Base-by-base conservation (phyloP, 306 rosid species). In the Acacia confusa region DNA sequence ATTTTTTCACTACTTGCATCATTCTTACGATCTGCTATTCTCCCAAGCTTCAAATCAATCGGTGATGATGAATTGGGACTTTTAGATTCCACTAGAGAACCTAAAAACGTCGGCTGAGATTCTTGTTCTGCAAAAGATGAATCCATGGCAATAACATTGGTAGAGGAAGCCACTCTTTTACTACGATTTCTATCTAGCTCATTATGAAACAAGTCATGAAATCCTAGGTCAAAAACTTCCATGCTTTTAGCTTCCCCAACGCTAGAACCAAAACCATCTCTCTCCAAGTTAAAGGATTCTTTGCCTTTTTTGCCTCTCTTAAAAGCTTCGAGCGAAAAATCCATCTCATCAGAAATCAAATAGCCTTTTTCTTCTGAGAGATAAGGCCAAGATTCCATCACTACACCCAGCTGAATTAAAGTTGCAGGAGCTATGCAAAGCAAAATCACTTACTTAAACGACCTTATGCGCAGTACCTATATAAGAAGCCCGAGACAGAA, bases 321-420 rank as follows among this genome's bases (percentile, higher is more conserved):
- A 77, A 89, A 85, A 82, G 89, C 90, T 81, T 91, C 92, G 28
- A 81, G 72, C 48, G 92, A 87, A 79, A 87, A 81, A 68, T 89
- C 97, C 77, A 88, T 82, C 78, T 91, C 95, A 69, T 89, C 95
- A 75, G 87, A 68, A 80, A 89, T 77, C 82, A 92, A 83, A 83
- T 67, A 78, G 76, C 82, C 82, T 78, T 83, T 92, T 84, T 88
- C 94, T 72, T 90, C 97, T 74, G 88, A 79, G 75, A 82, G 77
- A 32, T 81, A 84, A 83, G 86, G 83, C 97, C 97, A 93, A 77
- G 96, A 84, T 86, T 91, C 96, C 97, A 93, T 93, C 48, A 77
- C 38, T 38, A 69, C 79, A 79, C 34, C 64, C 72, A 81, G 72
- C 38, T 57, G 74, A 90, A 78, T 60, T 52, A 36, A 72, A 70